Evolutionary conservation across 179 eudicot species (phyloP).

Genomic region (Camellia oleifera): DNA sequence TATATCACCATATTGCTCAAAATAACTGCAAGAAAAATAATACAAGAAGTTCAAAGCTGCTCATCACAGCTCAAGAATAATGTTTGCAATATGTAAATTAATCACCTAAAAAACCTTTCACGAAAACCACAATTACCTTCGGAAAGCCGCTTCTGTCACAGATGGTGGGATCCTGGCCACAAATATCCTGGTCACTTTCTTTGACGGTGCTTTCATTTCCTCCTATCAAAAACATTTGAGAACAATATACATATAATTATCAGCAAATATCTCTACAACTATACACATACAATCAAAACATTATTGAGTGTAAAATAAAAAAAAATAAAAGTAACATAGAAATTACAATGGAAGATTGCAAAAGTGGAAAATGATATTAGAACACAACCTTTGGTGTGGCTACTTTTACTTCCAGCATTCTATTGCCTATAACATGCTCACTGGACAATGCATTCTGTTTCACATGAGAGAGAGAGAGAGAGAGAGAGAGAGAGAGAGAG

Average conservation of each 20-base stretch:
- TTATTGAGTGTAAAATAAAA: background rate
- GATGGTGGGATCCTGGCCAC: constrained; percentile 93
- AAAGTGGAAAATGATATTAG: background rate
- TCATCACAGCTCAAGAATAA: background rate
- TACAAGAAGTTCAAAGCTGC: background rate
- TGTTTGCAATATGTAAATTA: background rate
- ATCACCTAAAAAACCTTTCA: background rate
- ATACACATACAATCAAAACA: no score
- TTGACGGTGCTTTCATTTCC: constrained; percentile 83
- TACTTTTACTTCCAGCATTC: constrained; percentile 92
- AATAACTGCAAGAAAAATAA: constrained; percentile 57
- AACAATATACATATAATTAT: constrained; percentile 2
- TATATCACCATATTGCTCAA: constrained; percentile 92
- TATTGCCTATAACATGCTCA: constrained; percentile 80
- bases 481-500: background rate
- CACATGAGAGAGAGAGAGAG: background rate
- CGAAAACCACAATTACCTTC: constrained; percentile 50
- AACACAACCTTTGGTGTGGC: constrained; percentile 95
- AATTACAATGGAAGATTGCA: background rate
- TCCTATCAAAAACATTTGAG: constrained; percentile 45
- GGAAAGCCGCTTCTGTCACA: constrained; percentile 74
- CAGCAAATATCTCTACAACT: background rate
- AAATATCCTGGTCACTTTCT: constrained; percentile 93
- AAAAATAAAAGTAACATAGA: background rate
- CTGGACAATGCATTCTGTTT: constrained; percentile 64